Percentiles rank a stretch among this genome's conserved stretches.
phyloP scores from a whole-genome alignment of 2,329 filamentous ascomycete species.

The Aspergillus puulaauensis region DNA sequence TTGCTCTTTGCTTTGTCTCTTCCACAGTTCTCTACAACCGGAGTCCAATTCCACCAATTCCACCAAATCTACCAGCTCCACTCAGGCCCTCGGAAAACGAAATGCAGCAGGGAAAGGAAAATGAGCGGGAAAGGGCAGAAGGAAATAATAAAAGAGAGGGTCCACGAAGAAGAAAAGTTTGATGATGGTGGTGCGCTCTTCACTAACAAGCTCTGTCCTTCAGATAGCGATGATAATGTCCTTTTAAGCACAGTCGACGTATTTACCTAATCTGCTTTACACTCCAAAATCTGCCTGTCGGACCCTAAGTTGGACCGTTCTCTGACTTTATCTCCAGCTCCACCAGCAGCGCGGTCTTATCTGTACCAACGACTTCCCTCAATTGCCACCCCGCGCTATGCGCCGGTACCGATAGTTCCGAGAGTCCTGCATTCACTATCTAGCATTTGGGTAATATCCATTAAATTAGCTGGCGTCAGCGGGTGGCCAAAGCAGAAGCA shows the following conservation, averaged over 20 bases:
- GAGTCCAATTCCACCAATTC: background rate
- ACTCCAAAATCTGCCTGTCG: conserved; percentile 3
- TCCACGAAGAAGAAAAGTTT: conserved; percentile 7
- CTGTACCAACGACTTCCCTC: conserved; percentile 12
- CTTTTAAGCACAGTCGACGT: conserved; percentile 3
- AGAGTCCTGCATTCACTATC: conserved; percentile 2
- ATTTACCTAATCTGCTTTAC: conserved; percentile 22
- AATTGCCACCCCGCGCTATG: conserved; percentile 29
- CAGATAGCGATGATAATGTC: conserved; percentile 1
- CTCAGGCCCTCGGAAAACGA: background rate
- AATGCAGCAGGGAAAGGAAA: background rate
- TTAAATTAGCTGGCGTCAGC: background rate
- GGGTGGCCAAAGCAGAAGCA: conserved; percentile 1
- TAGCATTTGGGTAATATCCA: background rate
- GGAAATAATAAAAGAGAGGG: conserved; percentile 3
- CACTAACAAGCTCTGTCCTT: background rate
- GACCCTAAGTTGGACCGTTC: conserved; percentile 19
- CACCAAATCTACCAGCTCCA: background rate
- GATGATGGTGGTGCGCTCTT: background rate
- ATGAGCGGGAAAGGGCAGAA: background rate
- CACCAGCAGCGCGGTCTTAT: conserved; percentile 41
- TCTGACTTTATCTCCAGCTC: conserved; percentile 25
- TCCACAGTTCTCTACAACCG: background rate
- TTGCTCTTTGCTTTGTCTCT: background rate
- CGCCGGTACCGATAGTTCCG: conserved; percentile 20